Evolutionary conservation across 78 protist genomes (phyloP).

Genomic region (Dictyostelium intermedium): DNA sequence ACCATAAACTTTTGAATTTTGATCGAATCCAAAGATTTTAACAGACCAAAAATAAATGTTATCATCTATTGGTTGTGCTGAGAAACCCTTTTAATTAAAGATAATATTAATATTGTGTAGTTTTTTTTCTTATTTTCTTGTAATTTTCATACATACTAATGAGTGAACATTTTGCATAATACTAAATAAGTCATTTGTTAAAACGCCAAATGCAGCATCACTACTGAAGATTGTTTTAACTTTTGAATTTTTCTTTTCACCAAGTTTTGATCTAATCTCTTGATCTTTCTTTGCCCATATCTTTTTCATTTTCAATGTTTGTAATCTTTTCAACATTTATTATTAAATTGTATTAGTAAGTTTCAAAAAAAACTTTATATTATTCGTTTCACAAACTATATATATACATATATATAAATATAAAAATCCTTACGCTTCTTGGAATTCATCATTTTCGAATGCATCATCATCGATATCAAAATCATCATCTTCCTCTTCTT

Average conservation of each 20-base stretch:
- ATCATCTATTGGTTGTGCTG: conserved; percentile 82
- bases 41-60: conserved; percentile 81
- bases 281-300: conserved; percentile 77
- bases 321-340: conserved; percentile 24
- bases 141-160: not conserved
- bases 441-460: conserved; percentile 66
- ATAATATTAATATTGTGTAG: not conserved
- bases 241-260: conserved; percentile 49
- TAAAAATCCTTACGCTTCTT: conserved; percentile 67
- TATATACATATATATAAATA: not conserved
- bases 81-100: conserved; percentile 27
- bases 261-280: conserved; percentile 55
- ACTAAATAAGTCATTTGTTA: conserved; percentile 76
- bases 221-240: conserved; percentile 62
- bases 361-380: too few species aligned
- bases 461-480: conserved; percentile 22
- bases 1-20: conserved; percentile 13
- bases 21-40: conserved; percentile 72
- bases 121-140: not conserved
- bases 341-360: too few species aligned
- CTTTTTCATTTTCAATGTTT: conserved; percentile 78
- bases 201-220: conserved; percentile 80
- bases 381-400: too few species aligned
- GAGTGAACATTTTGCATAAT: conserved; percentile 77
- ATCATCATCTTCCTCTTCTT: conserved; percentile 11